Evolutionary conservation across 2,329 filamentous ascomycete genomes (phyloP), one percentile per base, ranked within the genome.

Genomic region (Tolypocladium tundrense): DNA sequence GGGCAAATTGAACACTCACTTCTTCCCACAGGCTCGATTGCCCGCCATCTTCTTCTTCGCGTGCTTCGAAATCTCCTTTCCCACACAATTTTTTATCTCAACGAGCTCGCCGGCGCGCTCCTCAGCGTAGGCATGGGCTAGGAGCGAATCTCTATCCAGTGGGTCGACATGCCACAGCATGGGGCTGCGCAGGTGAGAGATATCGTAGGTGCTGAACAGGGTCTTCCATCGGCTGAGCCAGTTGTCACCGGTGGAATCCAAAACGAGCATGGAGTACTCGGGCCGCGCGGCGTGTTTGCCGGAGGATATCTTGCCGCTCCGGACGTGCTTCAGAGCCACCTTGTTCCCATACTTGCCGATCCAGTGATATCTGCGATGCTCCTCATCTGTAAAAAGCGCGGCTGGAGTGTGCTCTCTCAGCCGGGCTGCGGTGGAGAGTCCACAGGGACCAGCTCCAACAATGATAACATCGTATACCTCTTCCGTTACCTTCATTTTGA

Each of bases 121-220:
- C 21, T 80, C 75, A 58, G 81, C 78, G 64, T 88, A 84, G 0
- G 87, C 80, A 70, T 86, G 88, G 1, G 84, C 86, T 27, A 92
- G 73, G 64, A 93, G 73, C 0, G 86, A 86, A 72, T 93, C 89
- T 1, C 88, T 78, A 69, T 93, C 88, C 1, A 81, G 77, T 0
- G 89, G 89, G 66, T 93, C 88, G 16, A 90, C 78, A 66, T 94
- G 89, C 74, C 91, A 93, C 66, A 92, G 88, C 86, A 93, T 88
- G 0, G 88, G 89, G 63, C 88, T 91, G 19, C 89, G 79, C 43
- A 94, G 74, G 64, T 91, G 83, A 1, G 80, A 77, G 53, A 93
- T 93, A 54, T 85, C 80, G 51, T 90, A 83, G 3, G 80, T 81
- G 39, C 78, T 75, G 71, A 93, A 93, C 4, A 88, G 78, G 16